phyloP scores from a whole-genome alignment of 2,329 filamentous ascomycete species.

The Eutypella sp. region DNA sequence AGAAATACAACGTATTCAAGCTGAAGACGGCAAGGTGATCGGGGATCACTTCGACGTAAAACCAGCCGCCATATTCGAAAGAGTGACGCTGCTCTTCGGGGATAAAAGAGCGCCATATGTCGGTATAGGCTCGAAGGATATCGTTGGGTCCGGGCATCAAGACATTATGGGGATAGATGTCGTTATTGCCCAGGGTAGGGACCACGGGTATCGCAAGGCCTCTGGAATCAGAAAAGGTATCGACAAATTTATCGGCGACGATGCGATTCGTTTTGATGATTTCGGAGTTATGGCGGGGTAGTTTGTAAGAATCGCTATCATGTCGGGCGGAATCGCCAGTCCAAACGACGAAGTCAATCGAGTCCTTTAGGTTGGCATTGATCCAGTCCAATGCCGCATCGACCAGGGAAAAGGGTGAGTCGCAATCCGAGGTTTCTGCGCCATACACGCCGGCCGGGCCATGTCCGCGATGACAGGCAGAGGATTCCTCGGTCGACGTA shows the following conservation, averaged over 20 bases:
- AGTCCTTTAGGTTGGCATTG: conserved; percentile 65
- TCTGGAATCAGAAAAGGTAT: conserved; percentile 61
- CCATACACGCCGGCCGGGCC: conserved; percentile 79
- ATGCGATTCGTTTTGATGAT: conserved; percentile 74
- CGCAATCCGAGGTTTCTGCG: conserved; percentile 82
- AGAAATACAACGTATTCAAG: conserved; percentile 95
- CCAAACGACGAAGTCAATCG: conserved; percentile 88
- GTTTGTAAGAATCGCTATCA: conserved; percentile 70
- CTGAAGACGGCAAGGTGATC: conserved; percentile 83
- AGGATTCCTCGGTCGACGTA: conserved; percentile 61
- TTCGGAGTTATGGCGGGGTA: conserved; percentile 70
- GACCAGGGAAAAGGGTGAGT: conserved; percentile 73
- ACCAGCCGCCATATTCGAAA: conserved; percentile 92
- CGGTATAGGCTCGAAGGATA: conserved; percentile 72
- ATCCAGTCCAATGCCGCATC: conserved; percentile 93
- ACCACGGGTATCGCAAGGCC: conserved; percentile 73
- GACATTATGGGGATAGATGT: conserved; percentile 95
- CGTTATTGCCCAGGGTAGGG: conserved; percentile 93
- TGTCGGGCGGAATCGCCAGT: conserved; percentile 87
- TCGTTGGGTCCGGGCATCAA: conserved; percentile 78
- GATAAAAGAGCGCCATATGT: conserved; percentile 82
- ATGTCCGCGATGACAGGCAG: conserved; percentile 73
- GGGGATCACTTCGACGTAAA: conserved; percentile 86
- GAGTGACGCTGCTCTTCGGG: conserved; percentile 88
- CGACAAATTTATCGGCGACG: conserved; percentile 70